Base-by-base conservation (phyloP, 176 grass and related monocot species). In the Thalia dealbata region DNA sequence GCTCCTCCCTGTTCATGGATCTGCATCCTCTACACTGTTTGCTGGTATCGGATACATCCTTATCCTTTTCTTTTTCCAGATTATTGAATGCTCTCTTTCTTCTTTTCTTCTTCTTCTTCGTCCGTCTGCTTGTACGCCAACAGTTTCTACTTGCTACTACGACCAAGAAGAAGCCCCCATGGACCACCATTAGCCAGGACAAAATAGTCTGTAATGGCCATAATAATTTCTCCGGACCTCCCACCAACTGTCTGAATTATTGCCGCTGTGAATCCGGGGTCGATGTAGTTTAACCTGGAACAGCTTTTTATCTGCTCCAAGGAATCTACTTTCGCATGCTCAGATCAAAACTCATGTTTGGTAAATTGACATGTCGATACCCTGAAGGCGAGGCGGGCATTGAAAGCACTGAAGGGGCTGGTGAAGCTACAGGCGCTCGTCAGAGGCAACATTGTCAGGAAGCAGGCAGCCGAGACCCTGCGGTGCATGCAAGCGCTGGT, bases 381-480 rank as follows among this genome's bases (percentile, higher is more conserved):
- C 69, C 44, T 63, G 79, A 32, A 99, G 95, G 90, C 95, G 67
- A 88, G 95, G 78, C 87, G 88, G 23, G 95, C 95, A 64, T 81
- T 99, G 54, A 99, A 85, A 81, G 95, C 95, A 52, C 74, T 99
- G 35, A 87, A 80, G 22, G 87, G 95, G 18, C 77, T 99, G 75
- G 90, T 99, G 71, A 99, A 99, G 84, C 87, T 99, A 21, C 95
- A 99, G 78, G 95, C 95, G 6, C 80, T 99, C 55, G 95, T 91
- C 52, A 89, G 95, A 42, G 95, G 95, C 73, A 90, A 95, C 85
- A 99, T 99, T 48, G 95, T 99, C 2, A 85, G 90, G 72, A 83
- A 91, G 71, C 90, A 99, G 80, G 90, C 95, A 15, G 90, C 90
- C 14, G 90, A 99, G 87, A 91, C 95, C 25, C 81, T 99, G 25